Percentiles rank a stretch among this genome's conserved stretches.
phyloP scores from a whole-genome alignment of 2,329 filamentous ascomycete species.

The Aspergillus candidus region DNA sequence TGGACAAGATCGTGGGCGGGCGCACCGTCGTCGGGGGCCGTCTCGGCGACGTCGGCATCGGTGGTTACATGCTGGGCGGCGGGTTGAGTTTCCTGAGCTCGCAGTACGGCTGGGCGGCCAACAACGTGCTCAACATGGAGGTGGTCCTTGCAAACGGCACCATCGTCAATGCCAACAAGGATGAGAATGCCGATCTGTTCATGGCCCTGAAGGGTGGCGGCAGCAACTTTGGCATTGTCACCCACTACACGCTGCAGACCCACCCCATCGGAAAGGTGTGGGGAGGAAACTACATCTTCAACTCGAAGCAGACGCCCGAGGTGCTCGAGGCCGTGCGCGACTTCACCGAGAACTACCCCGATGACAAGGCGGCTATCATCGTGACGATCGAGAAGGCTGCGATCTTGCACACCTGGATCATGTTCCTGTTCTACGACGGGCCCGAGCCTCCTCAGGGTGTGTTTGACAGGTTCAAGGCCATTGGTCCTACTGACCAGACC shows the following conservation, averaged over 20 bases:
- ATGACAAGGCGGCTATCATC: constrained; percentile 57
- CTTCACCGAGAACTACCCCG: constrained; percentile 45
- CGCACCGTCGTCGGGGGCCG: constrained; percentile 40
- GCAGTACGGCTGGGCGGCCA: constrained; percentile 46
- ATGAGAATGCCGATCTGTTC: constrained; percentile 36
- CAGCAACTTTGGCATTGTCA: constrained; percentile 43
- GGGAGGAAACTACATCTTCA: constrained; percentile 44
- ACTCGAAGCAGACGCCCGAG: constrained; percentile 30
- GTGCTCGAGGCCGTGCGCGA: constrained; percentile 28
- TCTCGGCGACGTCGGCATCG: constrained; percentile 45
- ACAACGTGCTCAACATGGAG: constrained; percentile 44
- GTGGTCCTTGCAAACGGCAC: constrained; percentile 45
- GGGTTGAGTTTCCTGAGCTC: constrained; percentile 46
- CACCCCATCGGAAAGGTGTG: constrained; percentile 34
- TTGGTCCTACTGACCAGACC: constrained; percentile 42
- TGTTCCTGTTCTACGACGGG: constrained; percentile 61
- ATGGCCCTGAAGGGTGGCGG: constrained; percentile 39
- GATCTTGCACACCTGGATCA: constrained; percentile 50
- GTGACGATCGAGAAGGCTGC: constrained; percentile 47
- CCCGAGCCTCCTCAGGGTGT: constrained; percentile 46
- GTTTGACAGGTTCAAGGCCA: constrained; percentile 52
- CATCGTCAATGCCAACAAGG: constrained; percentile 37
- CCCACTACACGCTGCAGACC: constrained; percentile 31
- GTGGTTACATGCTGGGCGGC: constrained; percentile 42
- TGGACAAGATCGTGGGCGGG: constrained; percentile 22